Percentiles rank a stretch among this genome's conserved stretches.
These are phyloP conservation scores for Pezicula neosporulosa DNA, from an alignment of 2,329 filamentous ascomycete genomes.

Conservation along the genomic window DNA sequence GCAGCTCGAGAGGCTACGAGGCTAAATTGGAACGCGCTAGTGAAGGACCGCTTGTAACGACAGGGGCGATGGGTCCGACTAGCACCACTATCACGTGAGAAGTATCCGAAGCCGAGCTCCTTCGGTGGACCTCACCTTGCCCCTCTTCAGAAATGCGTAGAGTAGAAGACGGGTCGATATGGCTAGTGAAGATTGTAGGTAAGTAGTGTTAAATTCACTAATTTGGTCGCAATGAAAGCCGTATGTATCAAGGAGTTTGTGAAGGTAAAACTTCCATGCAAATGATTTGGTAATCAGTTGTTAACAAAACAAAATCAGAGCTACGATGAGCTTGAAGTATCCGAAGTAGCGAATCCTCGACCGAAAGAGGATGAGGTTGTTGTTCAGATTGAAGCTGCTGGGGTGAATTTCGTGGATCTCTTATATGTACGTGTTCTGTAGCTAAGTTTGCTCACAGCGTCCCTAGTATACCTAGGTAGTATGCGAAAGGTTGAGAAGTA, in stretches of 20 bases:
- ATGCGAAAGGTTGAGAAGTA: too few relatives aligned
- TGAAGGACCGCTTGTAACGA: not conserved
- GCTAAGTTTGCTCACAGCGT: too few relatives aligned
- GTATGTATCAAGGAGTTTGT: slow-evolving; percentile 34
- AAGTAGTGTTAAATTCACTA: not conserved
- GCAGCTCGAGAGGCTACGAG: not conserved
- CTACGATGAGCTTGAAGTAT: slow-evolving; percentile 29
- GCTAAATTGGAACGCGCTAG: not conserved
- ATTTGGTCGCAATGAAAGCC: slow-evolving; percentile 32
- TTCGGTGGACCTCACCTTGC: not conserved
- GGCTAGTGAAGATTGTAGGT: not conserved
- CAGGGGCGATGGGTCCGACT: too few relatives aligned
- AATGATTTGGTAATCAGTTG: slow-evolving; percentile 3
- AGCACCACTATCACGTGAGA: not conserved
- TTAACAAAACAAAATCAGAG: slow-evolving; percentile 17
- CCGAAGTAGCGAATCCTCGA: slow-evolving; percentile 28
- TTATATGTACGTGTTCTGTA: slow-evolving; percentile 40
- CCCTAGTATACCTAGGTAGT: too few relatives aligned
- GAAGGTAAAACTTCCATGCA: slow-evolving; percentile 20
- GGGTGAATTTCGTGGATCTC: slow-evolving; percentile 58
- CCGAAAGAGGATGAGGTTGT: slow-evolving; percentile 34
- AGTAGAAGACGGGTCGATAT: not conserved
- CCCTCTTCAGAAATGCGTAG: not conserved
- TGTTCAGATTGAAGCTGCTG: slow-evolving; percentile 49
- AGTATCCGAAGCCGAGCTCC: slow-evolving; percentile 2